Evolutionary conservation across 371 early-diverging fungal genomes (phyloP).

Genomic region (Mortierella sp.): DNA sequence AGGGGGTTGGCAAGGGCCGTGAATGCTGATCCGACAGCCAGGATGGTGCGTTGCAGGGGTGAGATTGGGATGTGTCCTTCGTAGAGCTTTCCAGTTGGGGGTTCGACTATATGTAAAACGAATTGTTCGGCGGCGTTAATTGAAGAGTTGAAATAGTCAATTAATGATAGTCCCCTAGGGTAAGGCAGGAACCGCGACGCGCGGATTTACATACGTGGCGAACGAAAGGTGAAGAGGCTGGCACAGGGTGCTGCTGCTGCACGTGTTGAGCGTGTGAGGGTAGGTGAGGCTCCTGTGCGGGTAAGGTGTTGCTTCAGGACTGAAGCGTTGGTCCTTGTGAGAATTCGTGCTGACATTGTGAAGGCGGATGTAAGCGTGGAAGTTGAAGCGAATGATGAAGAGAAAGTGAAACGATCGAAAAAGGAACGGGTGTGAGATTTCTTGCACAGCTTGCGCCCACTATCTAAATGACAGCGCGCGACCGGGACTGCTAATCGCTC

Average conservation of each 20-base stretch:
- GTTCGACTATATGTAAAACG: conserved; percentile 22
- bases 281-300: not conserved
- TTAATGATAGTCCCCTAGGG: not conserved
- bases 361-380: not conserved
- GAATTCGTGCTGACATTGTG: conserved; percentile 22
- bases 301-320: not conserved
- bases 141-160: not conserved
- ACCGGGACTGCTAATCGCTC: conserved; percentile 1
- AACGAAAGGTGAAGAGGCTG: conserved; percentile 28
- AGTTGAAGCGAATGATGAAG: not conserved
- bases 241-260: conserved; percentile 14
- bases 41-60: conserved; percentile 65
- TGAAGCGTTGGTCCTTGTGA: conserved; percentile 7
- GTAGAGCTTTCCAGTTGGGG: conserved; percentile 61
- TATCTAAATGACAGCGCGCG: not conserved
- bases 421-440: not conserved
- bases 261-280: not conserved
- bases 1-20: conserved; percentile 83
- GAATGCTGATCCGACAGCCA: conserved; percentile 85
- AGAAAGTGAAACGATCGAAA: not conserved
- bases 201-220: conserved; percentile 26
- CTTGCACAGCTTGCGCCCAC: conserved; percentile 15
- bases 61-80: conserved; percentile 71
- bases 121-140: not conserved
- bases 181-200: not conserved